Base-by-base conservation (phyloP, 768 basidiomycete genomes). In the Boletus reticuloceps region DNA sequence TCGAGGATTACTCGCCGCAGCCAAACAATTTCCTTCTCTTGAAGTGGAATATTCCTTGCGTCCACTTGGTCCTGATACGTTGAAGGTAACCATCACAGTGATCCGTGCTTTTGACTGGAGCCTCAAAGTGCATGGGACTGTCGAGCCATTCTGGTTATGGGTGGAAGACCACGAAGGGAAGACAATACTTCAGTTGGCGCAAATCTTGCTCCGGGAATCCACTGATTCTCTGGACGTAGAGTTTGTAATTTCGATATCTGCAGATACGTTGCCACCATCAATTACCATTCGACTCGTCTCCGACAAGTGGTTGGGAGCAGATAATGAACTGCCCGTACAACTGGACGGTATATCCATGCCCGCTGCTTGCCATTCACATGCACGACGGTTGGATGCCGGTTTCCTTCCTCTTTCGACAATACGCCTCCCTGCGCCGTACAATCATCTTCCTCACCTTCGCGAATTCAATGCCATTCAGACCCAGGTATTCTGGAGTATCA, bases 91-190 rank as follows among this genome's bases (percentile, higher is more conserved):
- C 1, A 78, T 92, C 47, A 78, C 74, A 1, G 77, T 94, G 32
- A 72, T 73, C 16, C 83, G 84, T 25, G 72, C 79, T 8, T 99
- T 98, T 71, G 80, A 80, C 14, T 98, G 97, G 96, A 88, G 77
- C 60, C 63, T 74, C 25, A 89, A 82, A 68, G 62, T 86, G 4
- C 94, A 97, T 62, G 89, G 88, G 0, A 76, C 74, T 12, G 75
- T 77, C 2, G 93, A 98, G 69, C 88, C 92, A 2, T 98, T 98
- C 73, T 98, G 92, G 87, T 70, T 99, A 31, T 98, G 97, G 97
- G 75, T 97, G 4, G 94, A 98, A 73, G 93, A 95, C 64, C 79
- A 86, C 37, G 81, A 88, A 34, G 88, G 85, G n/a, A 59, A 80
- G n/a, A 80, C 80, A 37, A 95, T 98, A 63, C 80, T 94, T 12